Evolutionary conservation across 2,329 filamentous ascomycete species (phyloP).

Genomic region (Macroventuria anomochaeta): DNA sequence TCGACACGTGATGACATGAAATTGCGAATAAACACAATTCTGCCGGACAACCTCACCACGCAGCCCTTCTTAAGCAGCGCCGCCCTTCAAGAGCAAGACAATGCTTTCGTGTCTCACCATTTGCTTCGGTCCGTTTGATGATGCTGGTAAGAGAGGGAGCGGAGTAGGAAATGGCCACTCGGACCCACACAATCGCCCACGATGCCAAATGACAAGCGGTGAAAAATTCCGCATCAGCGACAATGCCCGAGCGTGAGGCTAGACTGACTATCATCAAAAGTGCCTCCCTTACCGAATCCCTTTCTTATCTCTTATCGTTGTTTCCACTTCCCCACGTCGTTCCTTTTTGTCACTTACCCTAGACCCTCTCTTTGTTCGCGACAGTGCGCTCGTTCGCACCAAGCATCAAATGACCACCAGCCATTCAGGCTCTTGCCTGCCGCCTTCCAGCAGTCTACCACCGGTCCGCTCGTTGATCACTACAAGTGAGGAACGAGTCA

Average conservation of each 20-base stretch:
- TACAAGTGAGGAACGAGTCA: constrained; percentile 33
- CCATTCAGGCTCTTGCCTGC: constrained; percentile 33
- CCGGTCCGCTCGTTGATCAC: constrained; percentile 32
- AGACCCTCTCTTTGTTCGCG: constrained; percentile 7
- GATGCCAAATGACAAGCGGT: constrained; percentile 40
- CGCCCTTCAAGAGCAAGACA: neutral
- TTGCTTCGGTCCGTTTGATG: no score
- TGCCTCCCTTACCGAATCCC: constrained; percentile 14
- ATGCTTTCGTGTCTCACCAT: neutral
- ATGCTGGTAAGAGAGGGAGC: no score
- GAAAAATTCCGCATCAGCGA: constrained; percentile 37
- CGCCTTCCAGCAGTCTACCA: constrained; percentile 44
- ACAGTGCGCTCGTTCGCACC: constrained; percentile 8
- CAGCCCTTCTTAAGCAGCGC: neutral
- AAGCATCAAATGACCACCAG: constrained; percentile 35
- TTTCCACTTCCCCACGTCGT: constrained; percentile 27
- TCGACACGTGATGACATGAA: constrained; percentile 6
- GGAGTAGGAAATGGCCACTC: no score
- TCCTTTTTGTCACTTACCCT: constrained; percentile 22
- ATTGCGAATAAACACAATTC: neutral
- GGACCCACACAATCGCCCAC: constrained; percentile 26
- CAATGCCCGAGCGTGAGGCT: constrained; percentile 38
- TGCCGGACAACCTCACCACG: constrained; percentile 6
- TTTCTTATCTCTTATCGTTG: constrained; percentile 29
- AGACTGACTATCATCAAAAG: constrained; percentile 30